Percentiles rank a stretch among this genome's conserved stretches.
Conservation (phyloP, 768 basidiomycete genomes). For the Tricholoma terreum region DNA sequence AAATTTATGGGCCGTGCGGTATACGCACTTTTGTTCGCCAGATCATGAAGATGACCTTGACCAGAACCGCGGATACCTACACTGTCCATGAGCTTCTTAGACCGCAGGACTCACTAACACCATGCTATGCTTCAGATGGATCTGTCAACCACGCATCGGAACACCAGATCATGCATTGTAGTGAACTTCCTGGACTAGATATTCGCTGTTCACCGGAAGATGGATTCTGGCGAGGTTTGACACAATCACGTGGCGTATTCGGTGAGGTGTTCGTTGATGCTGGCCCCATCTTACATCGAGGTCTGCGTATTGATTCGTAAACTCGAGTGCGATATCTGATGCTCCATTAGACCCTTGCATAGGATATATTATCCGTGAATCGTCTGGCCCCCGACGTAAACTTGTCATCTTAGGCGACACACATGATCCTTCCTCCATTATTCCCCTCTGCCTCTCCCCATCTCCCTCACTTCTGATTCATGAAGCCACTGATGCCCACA, state of each 20-base stretch:
- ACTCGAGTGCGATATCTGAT: not conserved
- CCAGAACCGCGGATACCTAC: conserved; percentile 57
- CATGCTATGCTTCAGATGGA: conserved; percentile 38
- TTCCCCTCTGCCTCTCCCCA: conserved; percentile 51
- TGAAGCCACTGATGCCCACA: conserved; percentile 76
- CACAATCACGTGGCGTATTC: conserved; percentile 33
- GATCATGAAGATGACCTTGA: conserved; percentile 65
- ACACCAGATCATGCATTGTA: conserved; percentile 50
- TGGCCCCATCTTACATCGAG: conserved; percentile 73
- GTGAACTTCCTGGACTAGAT: conserved; percentile 62
- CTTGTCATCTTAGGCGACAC: conserved; percentile 81
- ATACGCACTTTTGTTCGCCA: conserved; percentile 72
- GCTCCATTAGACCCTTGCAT: conserved; percentile 62
- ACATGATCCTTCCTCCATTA: conserved; percentile 55
- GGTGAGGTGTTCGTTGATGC: conserved; percentile 62
- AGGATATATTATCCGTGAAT: conserved; percentile 72
- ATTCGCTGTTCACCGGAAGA: conserved; percentile 44
- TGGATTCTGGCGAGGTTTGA: conserved; percentile 66
- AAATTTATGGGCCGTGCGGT: conserved; percentile 80
- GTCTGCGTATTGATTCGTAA: conserved; percentile 33
- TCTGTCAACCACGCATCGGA: conserved; percentile 15
- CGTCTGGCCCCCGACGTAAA: conserved; percentile 48
- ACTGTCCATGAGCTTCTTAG: conserved; percentile 77
- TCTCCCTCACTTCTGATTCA: conserved; percentile 73
- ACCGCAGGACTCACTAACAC: conserved; percentile 47